Conservation (phyloP, 208 protist genomes). For the Zelonia costaricensis region DNA sequence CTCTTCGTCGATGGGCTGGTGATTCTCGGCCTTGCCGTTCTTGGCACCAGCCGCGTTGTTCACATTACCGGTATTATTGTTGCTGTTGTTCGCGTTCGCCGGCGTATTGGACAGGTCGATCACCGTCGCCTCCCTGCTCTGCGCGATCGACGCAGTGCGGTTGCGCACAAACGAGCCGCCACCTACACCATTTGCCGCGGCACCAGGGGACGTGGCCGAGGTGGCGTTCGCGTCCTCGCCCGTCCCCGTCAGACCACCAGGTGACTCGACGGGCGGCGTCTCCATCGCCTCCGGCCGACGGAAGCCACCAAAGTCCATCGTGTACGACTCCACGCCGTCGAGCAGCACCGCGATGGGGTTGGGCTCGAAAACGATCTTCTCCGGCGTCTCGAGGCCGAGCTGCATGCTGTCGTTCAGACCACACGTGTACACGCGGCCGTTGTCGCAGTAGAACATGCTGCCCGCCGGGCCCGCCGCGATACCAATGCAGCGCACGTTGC, state of each 20-base stretch:
- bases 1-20: conserved; percentile 16
- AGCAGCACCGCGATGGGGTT: conserved; percentile 42
- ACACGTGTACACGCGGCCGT: conserved; percentile 73
- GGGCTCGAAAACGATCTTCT: conserved; percentile 56
- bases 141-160: too few species aligned
- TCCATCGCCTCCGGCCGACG: conserved; percentile 23
- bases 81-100: background rate
- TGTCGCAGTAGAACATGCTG: conserved; percentile 86
- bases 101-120: conserved; percentile 16
- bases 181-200: too few species aligned
- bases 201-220: background rate
- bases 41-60: conserved; percentile 1
- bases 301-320: conserved; percentile 83
- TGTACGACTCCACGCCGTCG: conserved; percentile 79
- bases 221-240: background rate
- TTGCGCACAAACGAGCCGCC: background rate
- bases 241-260: background rate
- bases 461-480: conserved; percentile 77
- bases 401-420: conserved; percentile 84
- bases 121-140: conserved; percentile 1
- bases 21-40: conserved; percentile 8
- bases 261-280: background rate
- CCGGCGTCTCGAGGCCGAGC: conserved; percentile 69
- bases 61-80: background rate
- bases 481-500: conserved; percentile 55